A percentile compares a stretch with the other conserved stretches of the same genome.
phyloP scores from a whole-genome alignment of 306 rosid genomes.

The Gleditsia sinensis region DNA sequence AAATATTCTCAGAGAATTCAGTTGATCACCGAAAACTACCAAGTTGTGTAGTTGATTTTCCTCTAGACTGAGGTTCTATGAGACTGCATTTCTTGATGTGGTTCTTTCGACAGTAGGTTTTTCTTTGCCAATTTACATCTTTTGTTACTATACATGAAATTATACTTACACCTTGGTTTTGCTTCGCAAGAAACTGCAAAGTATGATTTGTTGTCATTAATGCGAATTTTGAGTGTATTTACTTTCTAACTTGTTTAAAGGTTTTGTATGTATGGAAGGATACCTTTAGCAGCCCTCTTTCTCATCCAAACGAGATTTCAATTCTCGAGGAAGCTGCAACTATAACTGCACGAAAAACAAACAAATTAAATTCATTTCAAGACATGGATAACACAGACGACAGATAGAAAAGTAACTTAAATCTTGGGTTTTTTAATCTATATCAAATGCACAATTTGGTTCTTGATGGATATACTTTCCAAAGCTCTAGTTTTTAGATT shows the following conservation, averaged over 20 bases:
- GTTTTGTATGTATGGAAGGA: constrained; percentile 16
- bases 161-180: constrained; percentile 3
- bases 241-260: not conserved
- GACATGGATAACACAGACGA: too few species aligned
- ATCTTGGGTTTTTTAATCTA: too few species aligned
- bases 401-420: too few species aligned
- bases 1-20: constrained; percentile 86
- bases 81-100: not conserved
- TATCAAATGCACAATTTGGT: too few species aligned
- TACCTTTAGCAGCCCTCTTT: not conserved
- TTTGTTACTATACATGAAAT: constrained; percentile 23
- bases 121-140: constrained; percentile 8
- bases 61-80: constrained; percentile 24
- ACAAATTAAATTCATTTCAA: too few species aligned
- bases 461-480: too few species aligned
- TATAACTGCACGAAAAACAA: too few species aligned
- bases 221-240: constrained; percentile 4
- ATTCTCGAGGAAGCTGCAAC: not conserved
- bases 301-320: not conserved
- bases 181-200: constrained; percentile 15
- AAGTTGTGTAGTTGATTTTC: constrained; percentile 60
- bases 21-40: constrained; percentile 81
- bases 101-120: constrained; percentile 26
- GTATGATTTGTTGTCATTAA: constrained; percentile 18
- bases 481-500: too few species aligned